These are phyloP conservation scores for Ophiostoma perfectum DNA, from an alignment of 2,329 filamentous ascomycete genomes.

Conservation along the genomic window DNA sequence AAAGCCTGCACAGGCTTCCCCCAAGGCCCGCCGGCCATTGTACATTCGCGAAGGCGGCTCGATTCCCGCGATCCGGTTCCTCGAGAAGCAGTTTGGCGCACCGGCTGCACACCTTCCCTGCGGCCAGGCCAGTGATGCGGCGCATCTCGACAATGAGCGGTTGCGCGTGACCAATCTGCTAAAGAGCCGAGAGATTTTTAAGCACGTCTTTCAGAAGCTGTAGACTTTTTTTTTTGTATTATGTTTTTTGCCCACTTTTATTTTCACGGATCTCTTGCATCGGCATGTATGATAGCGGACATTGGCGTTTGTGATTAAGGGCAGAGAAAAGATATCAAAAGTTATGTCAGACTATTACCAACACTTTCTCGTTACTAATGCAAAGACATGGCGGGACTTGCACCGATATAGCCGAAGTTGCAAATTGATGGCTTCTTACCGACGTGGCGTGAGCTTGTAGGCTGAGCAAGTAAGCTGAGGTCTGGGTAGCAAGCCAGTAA, in stretches of 20 bases:
- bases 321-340: not conserved
- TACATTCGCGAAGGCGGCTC: constrained; percentile 95
- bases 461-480: not conserved
- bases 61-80: constrained; percentile 87
- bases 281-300: constrained; percentile 10
- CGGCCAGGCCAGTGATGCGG: constrained; percentile 88
- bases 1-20: constrained; percentile 25
- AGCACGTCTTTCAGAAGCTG: constrained; percentile 70
- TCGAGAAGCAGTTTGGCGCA: constrained; percentile 89
- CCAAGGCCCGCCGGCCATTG: constrained; percentile 57
- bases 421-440: no score
- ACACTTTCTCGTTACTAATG: not conserved
- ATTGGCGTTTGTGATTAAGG: not conserved
- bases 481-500: not conserved
- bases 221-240: constrained; percentile 27
- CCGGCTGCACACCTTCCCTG: constrained; percentile 90
- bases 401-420: no score
- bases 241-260: not conserved
- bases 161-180: constrained; percentile 79
- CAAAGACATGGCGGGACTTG: no score
- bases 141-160: constrained; percentile 94
- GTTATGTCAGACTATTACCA: not conserved
- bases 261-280: not conserved
- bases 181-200: constrained; percentile 89
- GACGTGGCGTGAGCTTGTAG: not conserved